A percentile compares a stretch with the other conserved stretches of the same genome.
Conservation (phyloP, 257 asterid species). For the Capsicum chinense region DNA sequence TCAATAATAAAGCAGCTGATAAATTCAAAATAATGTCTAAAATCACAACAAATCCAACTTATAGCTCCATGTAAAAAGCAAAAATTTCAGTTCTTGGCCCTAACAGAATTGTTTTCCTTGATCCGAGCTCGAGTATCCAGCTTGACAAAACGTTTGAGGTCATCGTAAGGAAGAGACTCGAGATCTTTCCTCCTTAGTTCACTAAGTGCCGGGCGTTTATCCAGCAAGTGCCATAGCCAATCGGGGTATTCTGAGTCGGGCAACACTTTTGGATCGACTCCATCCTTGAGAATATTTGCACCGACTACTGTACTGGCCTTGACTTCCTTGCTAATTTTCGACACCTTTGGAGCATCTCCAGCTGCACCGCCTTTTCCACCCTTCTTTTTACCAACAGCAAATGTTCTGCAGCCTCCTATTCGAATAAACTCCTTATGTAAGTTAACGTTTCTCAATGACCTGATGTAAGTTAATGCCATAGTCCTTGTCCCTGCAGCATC, state of each 20-base stretch:
- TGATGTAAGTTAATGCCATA: conserved; percentile 51
- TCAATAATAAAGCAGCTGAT: not conserved
- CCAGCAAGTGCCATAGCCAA: conserved; percentile 86
- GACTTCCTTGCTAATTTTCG: conserved; percentile 82
- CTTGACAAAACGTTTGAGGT: conserved; percentile 84
- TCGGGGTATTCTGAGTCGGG: conserved; percentile 86
- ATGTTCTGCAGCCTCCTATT: conserved; percentile 59
- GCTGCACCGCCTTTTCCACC: conserved; percentile 82
- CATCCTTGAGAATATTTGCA: conserved; percentile 85
- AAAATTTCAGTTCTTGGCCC: conserved; percentile 49
- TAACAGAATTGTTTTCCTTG: conserved; percentile 80
- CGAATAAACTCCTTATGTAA: conserved; percentile 42
- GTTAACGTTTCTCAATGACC: conserved; percentile 47
- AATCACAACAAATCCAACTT: not conserved
- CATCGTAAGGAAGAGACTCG: conserved; percentile 70
- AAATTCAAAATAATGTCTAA: not conserved
- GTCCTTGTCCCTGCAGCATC: conserved; percentile 43
- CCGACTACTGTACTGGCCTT: conserved; percentile 84
- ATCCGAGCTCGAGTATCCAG: conserved; percentile 92
- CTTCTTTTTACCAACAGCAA: conserved; percentile 92
- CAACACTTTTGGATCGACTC: conserved; percentile 82
- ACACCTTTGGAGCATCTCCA: conserved; percentile 75
- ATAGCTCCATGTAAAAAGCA: not conserved
- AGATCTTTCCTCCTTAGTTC: conserved; percentile 73
- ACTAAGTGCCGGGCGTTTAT: conserved; percentile 78